Percentiles rank a stretch among this genome's conserved stretches.
phyloP scores from a whole-genome alignment of 805 yeast genomes.

The Wickerhamiella sergipiensis region DNA sequence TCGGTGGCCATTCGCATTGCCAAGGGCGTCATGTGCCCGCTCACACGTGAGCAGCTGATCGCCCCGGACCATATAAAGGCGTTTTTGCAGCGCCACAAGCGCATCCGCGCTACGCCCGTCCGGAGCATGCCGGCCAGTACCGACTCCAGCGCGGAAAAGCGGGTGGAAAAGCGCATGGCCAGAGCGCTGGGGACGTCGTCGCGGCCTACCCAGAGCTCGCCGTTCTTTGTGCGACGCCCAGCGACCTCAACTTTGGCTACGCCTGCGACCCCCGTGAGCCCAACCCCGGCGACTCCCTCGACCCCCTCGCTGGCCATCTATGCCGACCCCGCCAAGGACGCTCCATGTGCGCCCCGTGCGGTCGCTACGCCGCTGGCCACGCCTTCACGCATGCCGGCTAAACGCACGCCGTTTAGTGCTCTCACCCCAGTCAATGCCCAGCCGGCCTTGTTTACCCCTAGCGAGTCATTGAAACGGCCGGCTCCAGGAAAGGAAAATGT shows the following conservation, averaged over 20 bases:
- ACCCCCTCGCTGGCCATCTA: not conserved
- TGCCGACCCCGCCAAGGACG: not conserved
- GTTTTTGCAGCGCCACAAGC: not conserved
- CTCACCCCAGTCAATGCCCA: not conserved
- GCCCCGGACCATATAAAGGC: constrained; percentile 1
- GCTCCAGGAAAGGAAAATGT: not conserved
- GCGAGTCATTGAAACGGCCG: not conserved
- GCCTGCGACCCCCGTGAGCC: too few relatives aligned
- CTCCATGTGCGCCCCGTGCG: too few relatives aligned
- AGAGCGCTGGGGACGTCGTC: not conserved
- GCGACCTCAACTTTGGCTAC: too few relatives aligned
- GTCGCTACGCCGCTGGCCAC: not conserved
- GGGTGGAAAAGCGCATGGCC: not conserved
- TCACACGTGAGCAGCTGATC: constrained; percentile 29
- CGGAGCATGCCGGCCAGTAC: not conserved
- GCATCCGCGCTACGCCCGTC: not conserved
- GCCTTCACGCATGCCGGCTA: not conserved
- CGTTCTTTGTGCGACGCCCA: constrained; percentile 1
- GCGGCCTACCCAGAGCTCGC: not conserved
- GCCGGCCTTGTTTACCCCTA: not conserved
- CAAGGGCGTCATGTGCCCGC: constrained; percentile 54
- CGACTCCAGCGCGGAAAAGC: not conserved
- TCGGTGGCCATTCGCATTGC: constrained; percentile 45
- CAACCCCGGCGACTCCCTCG: not conserved
- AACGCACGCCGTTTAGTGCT: not conserved